Percentiles rank a stretch among this genome's conserved stretches.
Conservation (phyloP, 257 asterid genomes). For the Solanum virginianum region DNA sequence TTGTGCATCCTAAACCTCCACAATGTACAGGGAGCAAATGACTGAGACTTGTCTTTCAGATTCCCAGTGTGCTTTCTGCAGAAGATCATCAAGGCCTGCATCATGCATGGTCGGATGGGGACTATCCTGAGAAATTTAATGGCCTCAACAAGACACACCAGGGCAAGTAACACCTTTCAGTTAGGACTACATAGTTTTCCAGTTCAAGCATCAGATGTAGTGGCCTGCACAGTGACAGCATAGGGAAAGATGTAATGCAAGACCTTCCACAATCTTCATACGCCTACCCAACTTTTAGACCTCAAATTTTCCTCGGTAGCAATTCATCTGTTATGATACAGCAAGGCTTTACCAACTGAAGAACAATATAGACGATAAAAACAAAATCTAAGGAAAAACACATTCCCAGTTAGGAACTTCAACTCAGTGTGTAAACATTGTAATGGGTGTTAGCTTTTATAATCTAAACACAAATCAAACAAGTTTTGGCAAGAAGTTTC, state of each 20-base stretch:
- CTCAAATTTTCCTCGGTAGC: neutral
- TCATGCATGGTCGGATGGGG: neutral
- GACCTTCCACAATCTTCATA: neutral
- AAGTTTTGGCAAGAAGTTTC: neutral
- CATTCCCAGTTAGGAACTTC: neutral
- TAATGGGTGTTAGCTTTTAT: neutral
- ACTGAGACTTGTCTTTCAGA: neutral
- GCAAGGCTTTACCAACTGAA: neutral
- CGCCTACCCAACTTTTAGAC: neutral
- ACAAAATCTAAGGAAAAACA: neutral
- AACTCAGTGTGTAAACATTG: neutral
- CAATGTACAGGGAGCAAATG: neutral
- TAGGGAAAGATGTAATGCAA: neutral
- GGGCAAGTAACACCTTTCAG: neutral
- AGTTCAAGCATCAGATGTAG: neutral
- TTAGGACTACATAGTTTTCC: neutral
- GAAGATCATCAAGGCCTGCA: neutral
- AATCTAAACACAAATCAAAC: neutral
- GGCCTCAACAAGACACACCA: neutral
- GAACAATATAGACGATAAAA: neutral
- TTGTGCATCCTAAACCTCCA: neutral
- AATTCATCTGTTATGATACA: neutral
- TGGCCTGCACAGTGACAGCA: neutral
- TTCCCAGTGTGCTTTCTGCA: neutral
- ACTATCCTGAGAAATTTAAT: neutral